phyloP scores from a whole-genome alignment of 2,329 filamentous ascomycete species.

The Sclerotinia spermophila region DNA sequence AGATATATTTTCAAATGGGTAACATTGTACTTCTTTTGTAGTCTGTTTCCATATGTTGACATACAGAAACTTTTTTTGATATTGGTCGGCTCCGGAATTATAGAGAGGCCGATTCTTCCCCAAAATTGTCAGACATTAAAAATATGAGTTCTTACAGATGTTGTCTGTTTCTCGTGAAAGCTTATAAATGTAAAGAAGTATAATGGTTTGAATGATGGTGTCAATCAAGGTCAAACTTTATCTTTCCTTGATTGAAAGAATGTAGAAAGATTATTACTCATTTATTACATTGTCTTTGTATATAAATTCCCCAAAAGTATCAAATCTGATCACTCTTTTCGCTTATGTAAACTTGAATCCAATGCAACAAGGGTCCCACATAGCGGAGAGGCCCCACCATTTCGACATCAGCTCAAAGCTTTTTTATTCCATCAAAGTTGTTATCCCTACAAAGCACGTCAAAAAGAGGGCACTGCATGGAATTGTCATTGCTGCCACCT shows the following conservation, averaged over 20 bases:
- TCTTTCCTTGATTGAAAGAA: background rate
- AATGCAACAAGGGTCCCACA: conserved; percentile 10
- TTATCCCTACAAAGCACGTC: background rate
- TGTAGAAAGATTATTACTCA: background rate
- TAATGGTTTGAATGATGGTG: too few species aligned
- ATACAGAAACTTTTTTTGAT: conserved; percentile 6
- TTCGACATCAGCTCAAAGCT: conserved; percentile 10
- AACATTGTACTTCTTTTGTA: background rate
- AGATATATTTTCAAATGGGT: background rate
- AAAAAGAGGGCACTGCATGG: background rate
- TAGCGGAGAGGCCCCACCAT: conserved; percentile 6
- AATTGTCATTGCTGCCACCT: background rate
- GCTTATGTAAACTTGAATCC: background rate
- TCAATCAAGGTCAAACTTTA: background rate
- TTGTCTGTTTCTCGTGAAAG: background rate
- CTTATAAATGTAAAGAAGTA: too few species aligned
- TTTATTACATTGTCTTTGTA: background rate
- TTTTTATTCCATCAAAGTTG: background rate
- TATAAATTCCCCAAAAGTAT: too few species aligned
- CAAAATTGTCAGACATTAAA: background rate
- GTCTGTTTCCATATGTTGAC: background rate
- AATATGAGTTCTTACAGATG: background rate
- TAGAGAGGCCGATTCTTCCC: background rate
- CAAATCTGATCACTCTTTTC: background rate
- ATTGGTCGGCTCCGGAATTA: conserved; percentile 8